Evolutionary conservation across 352 stramenopile species (phyloP).

Genomic region (Elongisporangium undulatum): DNA sequence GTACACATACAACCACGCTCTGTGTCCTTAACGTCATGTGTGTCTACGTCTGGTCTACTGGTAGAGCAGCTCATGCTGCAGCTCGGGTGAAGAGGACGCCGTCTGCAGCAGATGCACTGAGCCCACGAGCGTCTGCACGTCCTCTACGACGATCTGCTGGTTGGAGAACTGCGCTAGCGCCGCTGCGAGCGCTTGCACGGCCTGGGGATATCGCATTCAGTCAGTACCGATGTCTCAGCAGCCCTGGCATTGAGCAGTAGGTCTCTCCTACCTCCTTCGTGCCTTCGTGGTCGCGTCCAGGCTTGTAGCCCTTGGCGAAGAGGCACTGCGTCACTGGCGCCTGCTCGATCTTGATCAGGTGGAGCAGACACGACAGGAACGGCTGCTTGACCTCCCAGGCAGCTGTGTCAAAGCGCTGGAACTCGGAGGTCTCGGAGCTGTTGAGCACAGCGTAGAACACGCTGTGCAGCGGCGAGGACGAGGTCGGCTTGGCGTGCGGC

Average conservation of each 20-base stretch:
- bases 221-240: neutral
- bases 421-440: conserved; percentile 3
- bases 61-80: conserved; percentile 37
- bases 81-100: conserved; percentile 2
- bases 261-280: conserved; percentile 44
- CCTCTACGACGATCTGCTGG: conserved; percentile 27
- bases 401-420: conserved; percentile 17
- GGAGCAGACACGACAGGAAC: conserved; percentile 46
- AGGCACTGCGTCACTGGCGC: conserved; percentile 42
- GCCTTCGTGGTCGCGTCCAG: conserved; percentile 36
- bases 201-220: conserved; percentile 8
- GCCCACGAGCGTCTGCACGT: conserved; percentile 14
- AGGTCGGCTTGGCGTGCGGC: conserved; percentile 42
- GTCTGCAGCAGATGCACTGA: conserved; percentile 17
- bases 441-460: conserved; percentile 40
- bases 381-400: conserved; percentile 50
- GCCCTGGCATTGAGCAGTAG: neutral
- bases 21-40: conserved; percentile 9
- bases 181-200: conserved; percentile 27
- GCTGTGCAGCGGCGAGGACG: conserved; percentile 14
- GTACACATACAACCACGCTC: conserved; percentile 18
- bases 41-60: conserved; percentile 21
- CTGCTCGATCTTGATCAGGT: conserved; percentile 50
- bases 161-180: conserved; percentile 32
- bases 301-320: conserved; percentile 60